A percentile compares a stretch with the other conserved stretches of the same genome.
These are phyloP conservation scores for Aaosphaeria pasadenensis DNA, from an alignment of 2,329 filamentous ascomycete genomes.

Conservation along the genomic window DNA sequence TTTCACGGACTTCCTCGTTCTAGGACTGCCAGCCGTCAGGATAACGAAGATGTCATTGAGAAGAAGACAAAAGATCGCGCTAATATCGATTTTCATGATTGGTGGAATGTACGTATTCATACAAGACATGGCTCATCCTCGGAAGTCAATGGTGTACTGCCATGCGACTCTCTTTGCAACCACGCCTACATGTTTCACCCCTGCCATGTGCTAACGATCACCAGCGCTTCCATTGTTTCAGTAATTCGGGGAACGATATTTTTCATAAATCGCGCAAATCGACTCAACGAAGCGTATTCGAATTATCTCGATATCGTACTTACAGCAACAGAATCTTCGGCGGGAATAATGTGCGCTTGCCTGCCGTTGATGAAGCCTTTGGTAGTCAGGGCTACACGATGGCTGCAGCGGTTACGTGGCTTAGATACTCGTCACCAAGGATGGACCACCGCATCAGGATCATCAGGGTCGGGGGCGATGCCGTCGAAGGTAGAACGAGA, in stretches of 20 bases:
- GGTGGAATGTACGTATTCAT: slow-evolving; percentile 5
- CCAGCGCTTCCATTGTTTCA: slow-evolving; percentile 7
- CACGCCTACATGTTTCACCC: too few species aligned
- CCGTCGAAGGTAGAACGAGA: background rate
- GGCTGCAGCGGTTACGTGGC: slow-evolving; percentile 1
- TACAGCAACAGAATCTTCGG: background rate
- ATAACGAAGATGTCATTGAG: background rate
- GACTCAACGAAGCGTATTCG: background rate
- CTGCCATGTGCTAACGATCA: background rate
- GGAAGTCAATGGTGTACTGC: too few species aligned
- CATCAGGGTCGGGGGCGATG: background rate
- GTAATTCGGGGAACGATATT: slow-evolving; percentile 6
- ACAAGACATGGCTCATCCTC: background rate
- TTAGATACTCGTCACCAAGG: slow-evolving; percentile 4
- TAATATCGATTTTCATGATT: background rate
- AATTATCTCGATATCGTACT: background rate
- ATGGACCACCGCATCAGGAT: slow-evolving; percentile 3
- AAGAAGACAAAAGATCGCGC: background rate
- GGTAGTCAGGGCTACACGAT: slow-evolving; percentile 1
- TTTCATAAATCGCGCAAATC: slow-evolving; percentile 4
- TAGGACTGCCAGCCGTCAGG: background rate
- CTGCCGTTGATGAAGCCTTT: background rate
- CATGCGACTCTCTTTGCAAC: too few species aligned
- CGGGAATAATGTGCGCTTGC: background rate
- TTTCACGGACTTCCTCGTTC: background rate